Percentiles rank a stretch among this genome's conserved stretches.
These are phyloP conservation scores for Suillus clintonianus DNA, from an alignment of 768 basidiomycete species.

Conservation along the genomic window DNA sequence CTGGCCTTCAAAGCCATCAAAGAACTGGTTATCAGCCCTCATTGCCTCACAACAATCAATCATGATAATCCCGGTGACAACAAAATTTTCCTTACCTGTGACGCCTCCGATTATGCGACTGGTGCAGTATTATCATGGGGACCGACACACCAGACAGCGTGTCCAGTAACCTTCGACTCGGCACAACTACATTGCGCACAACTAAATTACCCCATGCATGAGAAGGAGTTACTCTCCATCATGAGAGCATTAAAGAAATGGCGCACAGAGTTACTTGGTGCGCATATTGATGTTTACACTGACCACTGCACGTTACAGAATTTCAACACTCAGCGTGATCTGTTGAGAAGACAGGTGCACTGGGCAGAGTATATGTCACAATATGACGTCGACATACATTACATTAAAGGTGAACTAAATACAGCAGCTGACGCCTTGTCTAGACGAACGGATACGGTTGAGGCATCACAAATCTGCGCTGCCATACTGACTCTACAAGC, in stretches of 20 bases:
- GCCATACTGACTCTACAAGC: too few species aligned
- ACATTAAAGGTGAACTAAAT: constrained; percentile 28
- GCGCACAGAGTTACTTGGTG: constrained; percentile 19
- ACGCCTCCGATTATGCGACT: constrained; percentile 8
- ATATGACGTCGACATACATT: constrained; percentile 30
- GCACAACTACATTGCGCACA: constrained; percentile 17
- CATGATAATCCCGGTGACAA: constrained; percentile 22
- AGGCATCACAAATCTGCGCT: too few species aligned
- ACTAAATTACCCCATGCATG: constrained; percentile 33
- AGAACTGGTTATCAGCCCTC: constrained; percentile 17
- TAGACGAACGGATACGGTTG: too few species aligned
- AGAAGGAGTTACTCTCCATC: constrained; percentile 35
- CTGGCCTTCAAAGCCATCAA: constrained; percentile 23
- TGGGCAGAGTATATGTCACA: constrained; percentile 35
- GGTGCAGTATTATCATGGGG: constrained; percentile 7
- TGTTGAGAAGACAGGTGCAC: constrained; percentile 41
- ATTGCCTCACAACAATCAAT: constrained; percentile 36
- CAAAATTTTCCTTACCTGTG: constrained; percentile 16
- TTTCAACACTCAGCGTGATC: constrained; percentile 12
- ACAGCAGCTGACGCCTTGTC: constrained; percentile 16
- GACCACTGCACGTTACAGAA: constrained; percentile 26
- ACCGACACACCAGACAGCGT: too few species aligned
- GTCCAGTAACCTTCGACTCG: too few species aligned
- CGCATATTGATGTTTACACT: constrained; percentile 27
- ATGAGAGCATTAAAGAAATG: constrained; percentile 28